phyloP scores from a whole-genome alignment of 805 yeast species.

The Clavispora asparagi region DNA sequence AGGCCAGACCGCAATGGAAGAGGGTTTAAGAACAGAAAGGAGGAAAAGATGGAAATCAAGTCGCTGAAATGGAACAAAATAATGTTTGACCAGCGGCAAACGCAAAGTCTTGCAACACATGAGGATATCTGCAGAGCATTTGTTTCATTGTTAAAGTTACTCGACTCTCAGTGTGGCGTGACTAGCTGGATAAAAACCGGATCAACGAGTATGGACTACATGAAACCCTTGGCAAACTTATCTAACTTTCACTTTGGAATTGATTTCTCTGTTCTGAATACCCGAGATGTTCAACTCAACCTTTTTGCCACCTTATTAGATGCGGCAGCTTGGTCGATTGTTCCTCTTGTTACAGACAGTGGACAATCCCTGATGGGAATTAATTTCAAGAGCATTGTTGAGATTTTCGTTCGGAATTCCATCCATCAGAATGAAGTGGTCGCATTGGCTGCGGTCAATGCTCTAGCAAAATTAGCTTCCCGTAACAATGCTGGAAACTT shows the following conservation, averaged over 20 bases:
- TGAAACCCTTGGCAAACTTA: slow-evolving; percentile 34
- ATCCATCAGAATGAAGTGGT: slow-evolving; percentile 63
- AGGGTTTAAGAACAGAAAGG: slow-evolving; percentile 6
- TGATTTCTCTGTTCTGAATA: slow-evolving; percentile 29
- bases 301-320: slow-evolving; percentile 67
- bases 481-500: slow-evolving; percentile 65
- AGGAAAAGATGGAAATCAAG: slow-evolving; percentile 4
- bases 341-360: slow-evolving; percentile 33
- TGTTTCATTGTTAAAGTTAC: slow-evolving; percentile 47
- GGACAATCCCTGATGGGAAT: slow-evolving; percentile 39
- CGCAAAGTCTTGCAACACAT: slow-evolving; percentile 51
- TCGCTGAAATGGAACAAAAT: slow-evolving; percentile 25
- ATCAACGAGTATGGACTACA: slow-evolving; percentile 8
- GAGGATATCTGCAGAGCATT: slow-evolving; percentile 65
- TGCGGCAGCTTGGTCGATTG: slow-evolving; percentile 61
- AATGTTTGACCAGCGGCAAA: slow-evolving; percentile 35
- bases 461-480: slow-evolving; percentile 63
- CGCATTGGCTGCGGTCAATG: slow-evolving; percentile 55
- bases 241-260: slow-evolving; percentile 36
- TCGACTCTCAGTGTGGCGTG: slow-evolving; percentile 53
- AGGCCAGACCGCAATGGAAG: background rate
- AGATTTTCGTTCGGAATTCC: slow-evolving; percentile 70
- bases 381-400: slow-evolving; percentile 62
- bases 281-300: slow-evolving; percentile 44
- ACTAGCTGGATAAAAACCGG: slow-evolving; percentile 25